Conservation (phyloP, 2,329 filamentous ascomycete species). For the Xylariaceae sp. region DNA sequence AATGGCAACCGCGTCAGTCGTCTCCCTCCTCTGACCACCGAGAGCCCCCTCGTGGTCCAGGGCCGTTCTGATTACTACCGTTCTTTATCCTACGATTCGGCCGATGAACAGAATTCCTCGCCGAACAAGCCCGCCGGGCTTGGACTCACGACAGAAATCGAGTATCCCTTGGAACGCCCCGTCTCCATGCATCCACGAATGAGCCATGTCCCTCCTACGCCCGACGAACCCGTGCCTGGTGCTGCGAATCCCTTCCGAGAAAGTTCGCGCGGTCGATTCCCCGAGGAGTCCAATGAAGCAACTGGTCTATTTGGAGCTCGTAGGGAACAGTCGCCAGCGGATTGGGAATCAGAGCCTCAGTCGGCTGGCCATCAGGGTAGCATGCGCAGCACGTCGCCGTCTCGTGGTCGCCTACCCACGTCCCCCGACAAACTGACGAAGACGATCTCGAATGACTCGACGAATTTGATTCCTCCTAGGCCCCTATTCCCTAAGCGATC, state of each 20-base stretch:
- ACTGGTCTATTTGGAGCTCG: constrained; percentile 48
- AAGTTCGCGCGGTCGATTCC: constrained; percentile 37
- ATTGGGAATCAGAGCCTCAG: constrained; percentile 37
- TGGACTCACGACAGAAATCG: constrained; percentile 50
- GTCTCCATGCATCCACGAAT: constrained; percentile 71
- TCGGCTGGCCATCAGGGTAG: constrained; percentile 33
- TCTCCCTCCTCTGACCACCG: constrained; percentile 74
- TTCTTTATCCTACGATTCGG: constrained; percentile 61
- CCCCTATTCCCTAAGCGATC: constrained; percentile 47
- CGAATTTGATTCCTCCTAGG: constrained; percentile 47
- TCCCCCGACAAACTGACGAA: constrained; percentile 43
- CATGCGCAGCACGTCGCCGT: constrained; percentile 35
- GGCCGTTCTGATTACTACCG: constrained; percentile 78
- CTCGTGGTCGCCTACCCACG: constrained; percentile 31
- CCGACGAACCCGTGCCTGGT: constrained; percentile 44
- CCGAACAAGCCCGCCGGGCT: constrained; percentile 38
- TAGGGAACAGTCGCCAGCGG: constrained; percentile 53
- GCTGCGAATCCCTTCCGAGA: constrained; percentile 40
- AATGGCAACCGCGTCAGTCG: constrained; percentile 77
- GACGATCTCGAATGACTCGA: constrained; percentile 46
- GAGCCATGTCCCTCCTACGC: constrained; percentile 55
- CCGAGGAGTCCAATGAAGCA: constrained; percentile 37
- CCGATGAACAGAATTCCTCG: constrained; percentile 43
- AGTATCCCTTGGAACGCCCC: constrained; percentile 54
- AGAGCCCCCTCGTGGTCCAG: constrained; percentile 70